Percentiles rank a stretch among this genome's conserved stretches.
Conservation (phyloP, 2,329 filamentous ascomycete genomes). For the Rachicladosporium sp. region DNA sequence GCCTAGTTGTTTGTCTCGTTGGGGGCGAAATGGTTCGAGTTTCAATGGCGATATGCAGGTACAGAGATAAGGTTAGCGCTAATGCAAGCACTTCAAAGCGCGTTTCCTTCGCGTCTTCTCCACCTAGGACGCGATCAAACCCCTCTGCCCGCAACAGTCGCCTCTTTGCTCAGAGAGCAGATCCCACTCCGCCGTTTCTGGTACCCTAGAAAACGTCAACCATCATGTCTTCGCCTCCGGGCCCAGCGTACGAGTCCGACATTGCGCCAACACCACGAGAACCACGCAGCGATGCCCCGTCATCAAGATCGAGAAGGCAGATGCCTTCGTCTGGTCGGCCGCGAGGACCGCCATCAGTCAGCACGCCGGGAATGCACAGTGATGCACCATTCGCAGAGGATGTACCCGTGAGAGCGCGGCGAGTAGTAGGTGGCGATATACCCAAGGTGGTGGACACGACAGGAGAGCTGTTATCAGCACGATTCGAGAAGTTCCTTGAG, state of each 20-base stretch:
- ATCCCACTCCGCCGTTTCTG: too few relatives aligned
- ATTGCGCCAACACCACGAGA: slow-evolving; percentile 23
- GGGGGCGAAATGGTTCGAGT: too few relatives aligned
- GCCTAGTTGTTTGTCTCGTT: too few relatives aligned
- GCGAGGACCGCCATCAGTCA: slow-evolving; percentile 39
- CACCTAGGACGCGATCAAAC: too few relatives aligned
- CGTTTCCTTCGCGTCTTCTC: neutral
- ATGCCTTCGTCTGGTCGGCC: slow-evolving; percentile 43
- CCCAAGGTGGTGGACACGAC: slow-evolving; percentile 65
- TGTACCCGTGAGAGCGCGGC: slow-evolving; percentile 22
- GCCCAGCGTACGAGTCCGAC: slow-evolving; percentile 25
- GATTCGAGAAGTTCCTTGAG: slow-evolving; percentile 72
- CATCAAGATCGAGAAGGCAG: slow-evolving; percentile 18
- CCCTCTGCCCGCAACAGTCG: too few relatives aligned
- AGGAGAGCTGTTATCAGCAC: slow-evolving; percentile 59
- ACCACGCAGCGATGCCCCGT: slow-evolving; percentile 24
- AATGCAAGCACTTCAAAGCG: slow-evolving; percentile 1
- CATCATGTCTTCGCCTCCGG: slow-evolving; percentile 23
- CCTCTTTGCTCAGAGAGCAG: too few relatives aligned
- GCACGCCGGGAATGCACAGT: slow-evolving; percentile 38
- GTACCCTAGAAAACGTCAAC: too few relatives aligned
- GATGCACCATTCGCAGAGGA: slow-evolving; percentile 52
- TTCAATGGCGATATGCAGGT: too few relatives aligned
- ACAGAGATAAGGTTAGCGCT: too few relatives aligned
- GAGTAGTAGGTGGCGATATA: slow-evolving; percentile 38